Evolutionary conservation across 2,329 filamentous ascomycete species (phyloP).

Genomic region (Fusarium redolens): DNA sequence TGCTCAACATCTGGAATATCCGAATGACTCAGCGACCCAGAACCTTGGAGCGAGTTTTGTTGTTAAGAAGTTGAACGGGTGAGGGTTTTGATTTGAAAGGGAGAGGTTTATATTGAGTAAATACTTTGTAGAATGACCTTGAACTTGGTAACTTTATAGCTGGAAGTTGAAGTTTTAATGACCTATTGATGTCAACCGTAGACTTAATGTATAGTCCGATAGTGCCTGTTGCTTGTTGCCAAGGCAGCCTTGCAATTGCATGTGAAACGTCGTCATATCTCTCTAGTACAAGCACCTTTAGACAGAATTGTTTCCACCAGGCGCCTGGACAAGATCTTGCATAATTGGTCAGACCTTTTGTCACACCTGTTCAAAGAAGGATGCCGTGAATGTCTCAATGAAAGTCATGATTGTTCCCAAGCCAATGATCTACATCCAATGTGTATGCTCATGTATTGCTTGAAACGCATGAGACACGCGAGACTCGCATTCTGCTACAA

Average conservation of each 20-base stretch:
- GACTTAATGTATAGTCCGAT: neutral
- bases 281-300: too few relatives aligned
- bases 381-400: too few relatives aligned
- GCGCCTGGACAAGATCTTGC: neutral
- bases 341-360: fast-evolving
- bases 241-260: fast-evolving
- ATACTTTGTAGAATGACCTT: neutral
- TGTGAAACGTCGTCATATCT: too few relatives aligned
- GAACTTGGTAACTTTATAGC: neutral
- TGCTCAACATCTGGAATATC: slow-evolving; percentile 13
- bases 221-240: too few relatives aligned
- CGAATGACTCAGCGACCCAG: slow-evolving; percentile 1
- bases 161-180: fast-evolving
- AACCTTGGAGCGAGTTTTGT: slow-evolving; percentile 12
- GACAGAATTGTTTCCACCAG: too few relatives aligned
- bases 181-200: fast-evolving
- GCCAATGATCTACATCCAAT: neutral
- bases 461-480: fast-evolving
- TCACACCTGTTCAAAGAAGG: too few relatives aligned
- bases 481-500: too few relatives aligned
- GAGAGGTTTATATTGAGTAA: neutral
- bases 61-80: slow-evolving; percentile 7
- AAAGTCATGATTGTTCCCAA: neutral
- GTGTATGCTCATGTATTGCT: neutral
- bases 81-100: fast-evolving